phyloP scores from a whole-genome alignment of 257 asterid genomes.

The Eustoma russellianum region DNA sequence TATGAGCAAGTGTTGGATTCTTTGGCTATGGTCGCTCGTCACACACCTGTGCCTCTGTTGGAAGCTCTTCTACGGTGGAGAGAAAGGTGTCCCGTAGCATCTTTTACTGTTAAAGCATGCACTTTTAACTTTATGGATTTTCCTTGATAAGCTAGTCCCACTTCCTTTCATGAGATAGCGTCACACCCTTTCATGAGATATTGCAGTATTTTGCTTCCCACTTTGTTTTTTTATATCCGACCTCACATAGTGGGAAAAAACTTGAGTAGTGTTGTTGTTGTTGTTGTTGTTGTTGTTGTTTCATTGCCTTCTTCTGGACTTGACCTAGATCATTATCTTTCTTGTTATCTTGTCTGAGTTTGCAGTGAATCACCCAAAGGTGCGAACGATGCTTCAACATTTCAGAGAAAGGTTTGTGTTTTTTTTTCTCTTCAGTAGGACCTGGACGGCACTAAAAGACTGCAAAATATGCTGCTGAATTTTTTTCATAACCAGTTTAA shows the following conservation, averaged over 20 bases:
- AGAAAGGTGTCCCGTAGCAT: constrained; percentile 53
- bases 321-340: too few relatives aligned
- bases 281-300: too few relatives aligned
- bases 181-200: too few relatives aligned
- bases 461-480: too few relatives aligned
- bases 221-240: too few relatives aligned
- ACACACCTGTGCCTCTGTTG: constrained; percentile 91
- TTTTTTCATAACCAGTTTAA: constrained; percentile 17
- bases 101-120: background rate
- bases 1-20: constrained; percentile 99
- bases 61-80: constrained; percentile 98
- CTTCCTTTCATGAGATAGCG: too few relatives aligned
- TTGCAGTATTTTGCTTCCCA: too few relatives aligned
- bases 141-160: background rate
- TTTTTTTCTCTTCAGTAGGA: too few relatives aligned
- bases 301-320: background rate
- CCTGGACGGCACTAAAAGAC: too few relatives aligned
- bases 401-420: constrained; percentile 90
- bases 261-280: too few relatives aligned
- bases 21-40: constrained; percentile 98
- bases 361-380: constrained; percentile 99
- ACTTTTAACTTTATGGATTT: background rate
- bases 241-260: too few relatives aligned
- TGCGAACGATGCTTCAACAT: constrained; percentile 94
- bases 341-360: constrained; percentile 10